phyloP scores from a whole-genome alignment of 1,139 yeast species.

The Scheffersomyces segobiensis region DNA sequence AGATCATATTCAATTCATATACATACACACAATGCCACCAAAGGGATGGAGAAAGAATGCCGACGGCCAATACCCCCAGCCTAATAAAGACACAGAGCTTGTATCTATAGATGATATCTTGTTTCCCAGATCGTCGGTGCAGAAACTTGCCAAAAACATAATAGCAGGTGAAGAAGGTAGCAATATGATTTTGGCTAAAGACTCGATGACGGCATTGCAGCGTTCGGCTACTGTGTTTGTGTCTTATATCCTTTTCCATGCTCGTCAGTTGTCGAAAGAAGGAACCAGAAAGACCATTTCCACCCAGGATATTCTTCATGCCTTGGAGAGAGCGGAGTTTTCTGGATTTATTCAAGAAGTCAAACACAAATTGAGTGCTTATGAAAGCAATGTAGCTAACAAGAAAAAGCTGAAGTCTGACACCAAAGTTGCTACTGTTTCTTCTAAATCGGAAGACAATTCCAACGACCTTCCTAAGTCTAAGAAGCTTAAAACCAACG shows the following conservation, averaged over 20 bases:
- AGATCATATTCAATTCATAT: background rate
- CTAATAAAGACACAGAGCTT: conserved; percentile 56
- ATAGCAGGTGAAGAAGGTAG: conserved; percentile 18
- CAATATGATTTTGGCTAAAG: conserved; percentile 56
- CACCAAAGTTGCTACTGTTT: conserved; percentile 4
- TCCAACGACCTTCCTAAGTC: conserved; percentile 20
- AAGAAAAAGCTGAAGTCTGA: conserved; percentile 39
- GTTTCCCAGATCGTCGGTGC: conserved; percentile 65
- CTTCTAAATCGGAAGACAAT: conserved; percentile 13
- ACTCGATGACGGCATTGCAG: conserved; percentile 65
- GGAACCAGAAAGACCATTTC: conserved; percentile 60
- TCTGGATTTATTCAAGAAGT: conserved; percentile 55
- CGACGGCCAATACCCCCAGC: conserved; percentile 59
- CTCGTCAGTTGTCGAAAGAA: conserved; percentile 54
- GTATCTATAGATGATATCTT: conserved; percentile 68
- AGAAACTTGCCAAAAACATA: conserved; percentile 54
- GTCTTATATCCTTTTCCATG: conserved; percentile 63
- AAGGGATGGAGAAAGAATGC: conserved; percentile 81
- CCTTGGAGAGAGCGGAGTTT: conserved; percentile 58
- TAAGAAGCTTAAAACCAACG: conserved; percentile 21
- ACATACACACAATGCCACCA: conserved; percentile 58
- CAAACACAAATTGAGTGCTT: conserved; percentile 49
- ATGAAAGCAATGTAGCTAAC: conserved; percentile 36
- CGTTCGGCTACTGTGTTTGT: conserved; percentile 75
- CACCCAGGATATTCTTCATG: conserved; percentile 63